A percentile compares a stretch with the other conserved stretches of the same genome.
These are phyloP conservation scores for Pseudocercospora ulei DNA, from an alignment of 2,329 filamentous ascomycete genomes.

Conservation along the genomic window DNA sequence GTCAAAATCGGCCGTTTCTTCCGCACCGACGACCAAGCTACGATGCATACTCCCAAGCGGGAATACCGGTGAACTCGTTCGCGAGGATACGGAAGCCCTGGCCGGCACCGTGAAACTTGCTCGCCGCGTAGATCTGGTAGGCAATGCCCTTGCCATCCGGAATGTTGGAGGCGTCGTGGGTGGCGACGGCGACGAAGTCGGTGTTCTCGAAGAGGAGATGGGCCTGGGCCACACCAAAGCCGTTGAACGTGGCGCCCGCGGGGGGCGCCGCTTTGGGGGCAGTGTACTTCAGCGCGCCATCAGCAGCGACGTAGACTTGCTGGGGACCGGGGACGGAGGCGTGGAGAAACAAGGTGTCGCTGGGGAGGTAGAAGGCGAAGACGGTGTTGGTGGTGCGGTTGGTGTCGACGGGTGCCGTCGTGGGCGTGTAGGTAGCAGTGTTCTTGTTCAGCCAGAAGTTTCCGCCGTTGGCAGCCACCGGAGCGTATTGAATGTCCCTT, in stretches of 20 bases:
- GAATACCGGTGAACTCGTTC: background rate
- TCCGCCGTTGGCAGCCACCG: conserved; percentile 24
- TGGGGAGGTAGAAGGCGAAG: conserved; percentile 23
- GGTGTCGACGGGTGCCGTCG: conserved; percentile 5
- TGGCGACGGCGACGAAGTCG: conserved; percentile 8
- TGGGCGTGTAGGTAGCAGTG: conserved; percentile 28
- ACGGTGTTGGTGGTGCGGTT: conserved; percentile 19
- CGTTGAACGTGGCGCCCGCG: background rate
- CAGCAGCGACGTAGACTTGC: conserved; percentile 26
- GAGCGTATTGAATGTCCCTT: conserved; percentile 24
- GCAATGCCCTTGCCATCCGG: conserved; percentile 6
- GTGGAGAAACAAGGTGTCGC: conserved; percentile 20
- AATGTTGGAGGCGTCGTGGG: conserved; percentile 8
- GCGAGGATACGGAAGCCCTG: conserved; percentile 8
- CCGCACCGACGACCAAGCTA: too few species aligned
- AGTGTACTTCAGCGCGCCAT: conserved; percentile 4
- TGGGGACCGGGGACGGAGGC: conserved; percentile 29
- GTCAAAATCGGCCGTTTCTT: too few species aligned
- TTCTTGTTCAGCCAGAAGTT: conserved; percentile 28
- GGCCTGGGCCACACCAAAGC: conserved; percentile 6
- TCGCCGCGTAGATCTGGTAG: conserved; percentile 13
- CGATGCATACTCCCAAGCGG: conserved; percentile 12
- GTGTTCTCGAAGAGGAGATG: conserved; percentile 10
- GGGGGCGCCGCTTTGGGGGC: conserved; percentile 7
- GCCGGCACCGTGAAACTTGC: conserved; percentile 7